Evolutionary conservation across 371 early-diverging fungal species (phyloP).

Genomic region (Circinella minor): DNA sequence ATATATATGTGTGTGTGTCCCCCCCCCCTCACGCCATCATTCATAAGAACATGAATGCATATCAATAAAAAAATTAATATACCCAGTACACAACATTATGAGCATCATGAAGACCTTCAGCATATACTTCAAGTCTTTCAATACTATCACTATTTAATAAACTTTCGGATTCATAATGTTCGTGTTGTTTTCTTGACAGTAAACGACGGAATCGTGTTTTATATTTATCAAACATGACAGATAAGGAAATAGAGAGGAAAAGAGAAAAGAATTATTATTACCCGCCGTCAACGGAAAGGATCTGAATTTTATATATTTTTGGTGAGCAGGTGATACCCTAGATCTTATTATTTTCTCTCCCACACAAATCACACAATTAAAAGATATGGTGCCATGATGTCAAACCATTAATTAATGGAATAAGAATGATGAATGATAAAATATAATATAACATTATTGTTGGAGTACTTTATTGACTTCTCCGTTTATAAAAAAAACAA

Average conservation of each 20-base stretch:
- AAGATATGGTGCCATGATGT: no score
- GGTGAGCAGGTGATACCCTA: neutral
- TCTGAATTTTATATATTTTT: no score
- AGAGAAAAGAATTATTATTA: neutral
- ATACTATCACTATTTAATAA: slow-evolving; percentile 15
- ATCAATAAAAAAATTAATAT: neutral
- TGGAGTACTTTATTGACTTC: no score
- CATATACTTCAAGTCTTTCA: slow-evolving; percentile 18
- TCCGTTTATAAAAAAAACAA: no score
- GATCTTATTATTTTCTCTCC: no score
- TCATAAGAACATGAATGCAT: no score
- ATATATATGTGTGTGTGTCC: no score
- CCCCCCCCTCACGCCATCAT: no score
- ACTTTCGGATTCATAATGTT: slow-evolving; percentile 15
- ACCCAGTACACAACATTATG: slow-evolving; percentile 36
- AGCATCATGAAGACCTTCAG: slow-evolving; percentile 22
- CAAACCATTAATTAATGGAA: no score
- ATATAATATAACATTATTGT: no score
- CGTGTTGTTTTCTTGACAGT: slow-evolving; percentile 9
- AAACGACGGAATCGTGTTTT: slow-evolving; percentile 2
- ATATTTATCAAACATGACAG: slow-evolving; percentile 17
- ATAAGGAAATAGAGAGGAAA: neutral
- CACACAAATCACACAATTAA: no score
- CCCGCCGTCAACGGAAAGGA: neutral
- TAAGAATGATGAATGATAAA: no score